A percentile compares a stretch with the other conserved stretches of the same genome.
phyloP scores from a whole-genome alignment of 169 alveolate species.

The Pseudocohnilembus persalinus region DNA sequence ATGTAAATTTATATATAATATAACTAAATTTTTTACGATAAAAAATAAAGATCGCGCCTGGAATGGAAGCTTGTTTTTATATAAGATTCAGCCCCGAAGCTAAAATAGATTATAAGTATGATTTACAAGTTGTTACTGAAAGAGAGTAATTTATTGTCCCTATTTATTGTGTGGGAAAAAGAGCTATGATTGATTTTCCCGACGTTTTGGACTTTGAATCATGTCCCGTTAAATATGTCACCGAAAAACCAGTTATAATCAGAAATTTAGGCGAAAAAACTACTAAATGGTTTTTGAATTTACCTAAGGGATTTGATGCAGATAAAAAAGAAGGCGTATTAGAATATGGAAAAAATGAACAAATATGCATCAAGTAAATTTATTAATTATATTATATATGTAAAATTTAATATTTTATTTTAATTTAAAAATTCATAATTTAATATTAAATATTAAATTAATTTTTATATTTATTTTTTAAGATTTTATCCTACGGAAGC shows the following conservation, averaged over 20 bases:
- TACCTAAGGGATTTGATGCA: constrained; percentile 74
- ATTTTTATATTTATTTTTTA: constrained; percentile 8
- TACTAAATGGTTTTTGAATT: constrained; percentile 86
- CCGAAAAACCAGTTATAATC: constrained; percentile 90
- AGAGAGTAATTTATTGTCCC: constrained; percentile 92
- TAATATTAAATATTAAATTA: not conserved
- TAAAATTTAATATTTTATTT: no score
- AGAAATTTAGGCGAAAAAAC: constrained; percentile 93
- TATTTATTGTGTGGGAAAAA: constrained; percentile 86
- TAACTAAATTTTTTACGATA: not conserved
- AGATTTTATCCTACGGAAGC: constrained; percentile 78
- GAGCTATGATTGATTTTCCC: constrained; percentile 90
- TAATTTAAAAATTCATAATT: not conserved
- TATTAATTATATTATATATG: no score
- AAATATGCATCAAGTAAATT: constrained; percentile 62
- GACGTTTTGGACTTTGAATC: constrained; percentile 89
- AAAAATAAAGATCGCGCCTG: constrained; percentile 83
- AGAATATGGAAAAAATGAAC: constrained; percentile 84
- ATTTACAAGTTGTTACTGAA: constrained; percentile 89
- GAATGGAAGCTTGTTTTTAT: constrained; percentile 85
- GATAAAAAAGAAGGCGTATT: constrained; percentile 85
- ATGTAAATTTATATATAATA: no score
- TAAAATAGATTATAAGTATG: constrained; percentile 88
- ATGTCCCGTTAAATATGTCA: constrained; percentile 87
- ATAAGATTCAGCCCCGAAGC: constrained; percentile 90